Evolutionary conservation across 2,329 filamentous ascomycete species (phyloP).

Genomic region (Knoxdaviesia proteae): DNA sequence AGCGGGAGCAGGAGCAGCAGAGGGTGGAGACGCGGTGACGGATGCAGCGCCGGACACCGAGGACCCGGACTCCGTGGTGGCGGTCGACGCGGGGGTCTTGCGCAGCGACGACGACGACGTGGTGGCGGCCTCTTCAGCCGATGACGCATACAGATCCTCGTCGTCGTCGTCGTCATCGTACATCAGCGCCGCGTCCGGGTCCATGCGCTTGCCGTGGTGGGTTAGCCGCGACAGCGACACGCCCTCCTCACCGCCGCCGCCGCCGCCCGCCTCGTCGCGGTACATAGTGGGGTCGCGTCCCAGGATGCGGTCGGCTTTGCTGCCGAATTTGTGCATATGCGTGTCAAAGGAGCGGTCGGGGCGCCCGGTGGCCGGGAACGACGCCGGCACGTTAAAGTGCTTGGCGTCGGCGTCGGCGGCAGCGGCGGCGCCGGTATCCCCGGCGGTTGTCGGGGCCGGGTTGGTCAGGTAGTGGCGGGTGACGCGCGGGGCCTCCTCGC

Average conservation of each 20-base stretch:
- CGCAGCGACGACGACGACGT: conserved; percentile 1
- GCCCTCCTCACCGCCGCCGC: conserved; percentile 9
- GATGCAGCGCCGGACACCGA: neutral
- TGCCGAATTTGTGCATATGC: neutral
- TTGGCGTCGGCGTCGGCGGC: no score
- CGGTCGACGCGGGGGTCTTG: neutral
- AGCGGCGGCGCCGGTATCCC: neutral
- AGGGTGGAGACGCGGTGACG: neutral
- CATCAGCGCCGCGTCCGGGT: conserved; percentile 17
- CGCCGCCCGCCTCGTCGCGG: conserved; percentile 18
- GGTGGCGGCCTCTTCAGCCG: conserved; percentile 11
- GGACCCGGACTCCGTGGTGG: neutral
- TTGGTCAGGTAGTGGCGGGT: conserved; percentile 10
- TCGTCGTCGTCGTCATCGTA: conserved; percentile 11
- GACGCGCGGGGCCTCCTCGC: conserved; percentile 8
- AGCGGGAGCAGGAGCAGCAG: neutral
- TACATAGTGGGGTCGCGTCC: conserved; percentile 36
- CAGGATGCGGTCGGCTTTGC: conserved; percentile 37
- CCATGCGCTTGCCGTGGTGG: conserved; percentile 21
- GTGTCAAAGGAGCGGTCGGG: neutral
- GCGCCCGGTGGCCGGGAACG: no score
- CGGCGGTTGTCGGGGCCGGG: conserved; percentile 14
- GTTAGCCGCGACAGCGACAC: conserved; percentile 26
- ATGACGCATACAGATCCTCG: conserved; percentile 9
- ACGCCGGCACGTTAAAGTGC: no score